A percentile compares a stretch with the other conserved stretches of the same genome.
Conservation (phyloP, 306 rosid genomes). For the Cucurbita argyrosperma region DNA sequence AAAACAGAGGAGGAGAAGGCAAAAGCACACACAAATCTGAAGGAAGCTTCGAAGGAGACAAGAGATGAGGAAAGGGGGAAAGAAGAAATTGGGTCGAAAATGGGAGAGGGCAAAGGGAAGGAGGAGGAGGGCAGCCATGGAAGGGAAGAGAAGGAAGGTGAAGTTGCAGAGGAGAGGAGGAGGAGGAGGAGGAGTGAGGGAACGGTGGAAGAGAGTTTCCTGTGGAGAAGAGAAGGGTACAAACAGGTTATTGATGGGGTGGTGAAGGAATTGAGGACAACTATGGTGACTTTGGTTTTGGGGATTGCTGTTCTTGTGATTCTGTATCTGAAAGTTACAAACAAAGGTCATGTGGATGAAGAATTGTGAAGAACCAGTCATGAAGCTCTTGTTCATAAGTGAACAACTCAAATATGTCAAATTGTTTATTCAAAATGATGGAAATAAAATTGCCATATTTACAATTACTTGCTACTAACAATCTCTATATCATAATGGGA, state of each 20-base stretch:
- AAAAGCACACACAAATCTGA: neutral
- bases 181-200: neutral
- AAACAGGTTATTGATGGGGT: neutral
- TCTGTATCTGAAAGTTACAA: neutral
- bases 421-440: neutral
- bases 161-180: neutral
- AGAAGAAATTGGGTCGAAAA: neutral
- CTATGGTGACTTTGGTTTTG: neutral
- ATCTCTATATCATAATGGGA: too few relatives aligned
- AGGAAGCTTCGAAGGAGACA: neutral
- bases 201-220: neutral
- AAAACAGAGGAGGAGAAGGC: neutral
- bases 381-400: neutral
- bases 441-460: neutral
- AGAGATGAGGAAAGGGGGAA: neutral
- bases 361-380: neutral
- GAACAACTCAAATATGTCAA: neutral
- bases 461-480: neutral
- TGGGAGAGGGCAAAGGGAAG: neutral
- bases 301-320: neutral
- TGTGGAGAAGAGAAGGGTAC: neutral
- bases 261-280: constrained; percentile 1
- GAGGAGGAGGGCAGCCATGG: neutral
- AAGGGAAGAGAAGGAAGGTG: neutral
- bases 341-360: neutral